phyloP scores from a whole-genome alignment of 177 flowering plant genomes.

The Vitis hybrid region DNA sequence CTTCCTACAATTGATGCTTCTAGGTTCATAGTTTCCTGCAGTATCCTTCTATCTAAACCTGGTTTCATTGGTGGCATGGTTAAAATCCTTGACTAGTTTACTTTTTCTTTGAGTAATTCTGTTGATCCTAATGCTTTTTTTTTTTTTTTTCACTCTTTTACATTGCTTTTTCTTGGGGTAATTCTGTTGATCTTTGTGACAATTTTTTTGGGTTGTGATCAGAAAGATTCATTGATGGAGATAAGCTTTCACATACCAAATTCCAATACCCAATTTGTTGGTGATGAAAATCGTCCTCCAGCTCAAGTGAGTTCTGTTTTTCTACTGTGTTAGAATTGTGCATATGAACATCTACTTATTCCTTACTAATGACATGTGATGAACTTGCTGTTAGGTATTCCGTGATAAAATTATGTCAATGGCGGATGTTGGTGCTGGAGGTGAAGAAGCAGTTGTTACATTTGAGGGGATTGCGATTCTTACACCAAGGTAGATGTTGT shows the following conservation, averaged over 20 bases:
- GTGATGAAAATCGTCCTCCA: slow-evolving; percentile 91
- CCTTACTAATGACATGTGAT: slow-evolving; percentile 2
- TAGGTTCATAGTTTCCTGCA: no score
- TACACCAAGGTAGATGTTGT: slow-evolving; percentile 76
- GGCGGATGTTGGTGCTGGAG: slow-evolving; percentile 92
- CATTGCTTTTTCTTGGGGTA: neutral
- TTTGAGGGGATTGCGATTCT: slow-evolving; percentile 96
- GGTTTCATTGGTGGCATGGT: no score
- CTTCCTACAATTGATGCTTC: no score
- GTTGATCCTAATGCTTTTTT: no score
- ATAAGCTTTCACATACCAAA: slow-evolving; percentile 91
- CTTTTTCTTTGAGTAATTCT: no score
- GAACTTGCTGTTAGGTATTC: slow-evolving; percentile 53
- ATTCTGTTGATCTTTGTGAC: neutral
- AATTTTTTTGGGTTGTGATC: slow-evolving; percentile 13
- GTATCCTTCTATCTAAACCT: no score
- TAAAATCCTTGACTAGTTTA: no score
- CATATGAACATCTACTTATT: neutral
- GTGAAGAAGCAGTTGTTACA: slow-evolving; percentile 87
- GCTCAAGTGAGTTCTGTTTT: slow-evolving; percentile 61
- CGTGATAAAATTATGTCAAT: slow-evolving; percentile 85
- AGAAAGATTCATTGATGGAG: slow-evolving; percentile 99
- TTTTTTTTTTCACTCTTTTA: neutral
- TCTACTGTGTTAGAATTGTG: neutral
- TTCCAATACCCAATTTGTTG: slow-evolving; percentile 90